phyloP scores from a whole-genome alignment of 371 early-diverging fungal species.

The Mortierella sp. region DNA sequence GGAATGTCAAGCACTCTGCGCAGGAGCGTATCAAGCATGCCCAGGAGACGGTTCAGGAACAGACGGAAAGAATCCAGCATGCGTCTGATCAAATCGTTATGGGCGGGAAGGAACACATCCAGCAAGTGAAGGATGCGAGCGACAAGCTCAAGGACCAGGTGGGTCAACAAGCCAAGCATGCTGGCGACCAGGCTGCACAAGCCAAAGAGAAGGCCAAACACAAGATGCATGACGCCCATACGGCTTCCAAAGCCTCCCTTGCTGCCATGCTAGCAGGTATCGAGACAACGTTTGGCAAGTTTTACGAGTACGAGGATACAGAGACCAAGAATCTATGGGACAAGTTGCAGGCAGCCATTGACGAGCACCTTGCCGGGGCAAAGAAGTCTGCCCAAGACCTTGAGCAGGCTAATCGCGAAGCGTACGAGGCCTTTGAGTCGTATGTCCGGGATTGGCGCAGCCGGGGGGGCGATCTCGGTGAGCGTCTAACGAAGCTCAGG shows the following conservation, averaged over 20 bases:
- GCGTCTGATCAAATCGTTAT: constrained; percentile 30
- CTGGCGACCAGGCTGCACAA: constrained; percentile 13
- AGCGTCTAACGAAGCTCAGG: constrained; percentile 19
- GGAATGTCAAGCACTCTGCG: constrained; percentile 5
- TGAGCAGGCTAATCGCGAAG: constrained; percentile 32
- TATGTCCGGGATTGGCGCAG: constrained; percentile 41
- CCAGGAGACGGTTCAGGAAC: constrained; percentile 2
- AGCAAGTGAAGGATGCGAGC: constrained; percentile 1
- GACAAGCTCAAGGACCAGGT: constrained; percentile 21
- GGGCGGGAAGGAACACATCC: constrained; percentile 15
- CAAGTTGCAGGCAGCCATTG: constrained; percentile 37
- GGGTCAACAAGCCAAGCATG: constrained; percentile 16
- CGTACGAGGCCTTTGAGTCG: constrained; percentile 36
- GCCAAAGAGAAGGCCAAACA: constrained; percentile 28
- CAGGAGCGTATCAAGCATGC: constrained; percentile 13
- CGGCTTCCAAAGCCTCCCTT: constrained; percentile 27
- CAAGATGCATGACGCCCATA: constrained; percentile 32
- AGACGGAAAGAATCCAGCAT: neutral
- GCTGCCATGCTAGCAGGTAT: constrained; percentile 42
- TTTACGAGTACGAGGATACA: constrained; percentile 29
- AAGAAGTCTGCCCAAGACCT: constrained; percentile 23
- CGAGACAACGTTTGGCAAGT: constrained; percentile 33
- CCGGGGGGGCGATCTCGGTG: constrained; percentile 18
- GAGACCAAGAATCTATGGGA: constrained; percentile 41
- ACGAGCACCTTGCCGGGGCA: constrained; percentile 32